A percentile compares a stretch with the other conserved stretches of the same genome.
Evolutionary conservation across 2,329 filamentous ascomycete genomes (phyloP).

Genomic region (Magnaporthiopsis poae): DNA sequence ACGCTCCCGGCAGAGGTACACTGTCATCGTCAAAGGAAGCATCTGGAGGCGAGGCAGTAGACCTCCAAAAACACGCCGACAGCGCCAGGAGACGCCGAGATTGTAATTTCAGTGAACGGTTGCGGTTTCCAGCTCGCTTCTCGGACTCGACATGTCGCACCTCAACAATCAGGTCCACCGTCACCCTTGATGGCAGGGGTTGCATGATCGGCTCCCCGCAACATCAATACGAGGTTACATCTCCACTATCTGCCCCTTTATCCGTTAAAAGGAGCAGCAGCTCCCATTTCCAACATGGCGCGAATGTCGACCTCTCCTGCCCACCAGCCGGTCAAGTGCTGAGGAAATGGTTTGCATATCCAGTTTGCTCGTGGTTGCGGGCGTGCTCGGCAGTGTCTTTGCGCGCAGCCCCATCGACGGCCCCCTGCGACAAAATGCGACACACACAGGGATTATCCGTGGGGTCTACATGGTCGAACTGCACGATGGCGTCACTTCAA

Average conservation of each 20-base stretch:
- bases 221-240: background rate
- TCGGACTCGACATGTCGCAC: no score
- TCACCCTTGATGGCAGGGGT: no score
- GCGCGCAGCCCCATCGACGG: background rate
- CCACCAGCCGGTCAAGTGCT: no score
- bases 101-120: no score
- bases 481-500: conserved; percentile 7
- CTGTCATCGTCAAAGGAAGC: no score
- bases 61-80: no score
- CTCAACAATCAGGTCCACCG: no score
- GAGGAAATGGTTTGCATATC: background rate
- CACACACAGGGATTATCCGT: background rate
- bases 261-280: background rate
- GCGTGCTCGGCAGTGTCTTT: background rate
- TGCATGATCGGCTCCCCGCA: no score
- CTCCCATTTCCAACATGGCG: background rate
- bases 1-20: no score
- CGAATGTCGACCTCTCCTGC: background rate
- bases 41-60: no score
- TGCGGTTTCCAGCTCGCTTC: no score
- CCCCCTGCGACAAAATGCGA: background rate
- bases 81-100: no score
- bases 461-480: conserved; percentile 17
- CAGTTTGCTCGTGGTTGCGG: background rate
- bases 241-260: background rate